Evolutionary conservation across 495 filamentous ascomycete species (phyloP), one percentile per base, ranked within the genome.

Genomic region (Tuber borchii): DNA sequence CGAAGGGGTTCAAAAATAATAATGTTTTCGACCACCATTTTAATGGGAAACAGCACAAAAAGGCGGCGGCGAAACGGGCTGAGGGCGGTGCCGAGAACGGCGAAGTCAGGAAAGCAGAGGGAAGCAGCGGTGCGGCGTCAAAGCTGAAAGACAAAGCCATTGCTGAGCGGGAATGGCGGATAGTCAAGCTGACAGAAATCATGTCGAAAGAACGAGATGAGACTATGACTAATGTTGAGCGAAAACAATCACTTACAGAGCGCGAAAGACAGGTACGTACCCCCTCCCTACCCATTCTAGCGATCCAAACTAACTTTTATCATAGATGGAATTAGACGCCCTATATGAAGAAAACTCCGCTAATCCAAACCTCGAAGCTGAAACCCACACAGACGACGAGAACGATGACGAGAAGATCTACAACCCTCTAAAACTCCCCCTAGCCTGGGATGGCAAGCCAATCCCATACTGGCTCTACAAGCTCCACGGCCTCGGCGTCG

Each of bases 381-480:
- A 89, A 17, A 82, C 81, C 9, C 88, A 87, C 34, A 86, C 86
- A 31, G 88, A 86, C 9, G 90, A 91, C 1, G 88, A 91, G 61
- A 89, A 88, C 10, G 93, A 95, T 34, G 91, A 94, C 39, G 93
- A 95, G 75, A 94, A 90, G 78, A 91, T 98, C 76, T 97, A 97
- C 87, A 99, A 99, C 83, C 95, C 95, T 1, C 88, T 98, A 76
- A 99, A 99, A 80, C 87, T 99, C 12, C 95, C 95, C 9, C 87
- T 98, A 26, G 94, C 93, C 7, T 99, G 95, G 95, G 95, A 99
- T 80, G 95, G 96, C 48, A 98, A 98, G 83, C 95, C 95, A 22
- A 99, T 99, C 81, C 95, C 95, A 20, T 98, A 94, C 86, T 99
- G 95, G 95, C 89, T 99, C 3, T 99, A 97, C 87, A 95, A 97